Percentiles rank a stretch among this genome's conserved stretches.
Evolutionary conservation across 2,329 filamentous ascomycete species (phyloP).

Genomic region (Geoglossum cookeanum): DNA sequence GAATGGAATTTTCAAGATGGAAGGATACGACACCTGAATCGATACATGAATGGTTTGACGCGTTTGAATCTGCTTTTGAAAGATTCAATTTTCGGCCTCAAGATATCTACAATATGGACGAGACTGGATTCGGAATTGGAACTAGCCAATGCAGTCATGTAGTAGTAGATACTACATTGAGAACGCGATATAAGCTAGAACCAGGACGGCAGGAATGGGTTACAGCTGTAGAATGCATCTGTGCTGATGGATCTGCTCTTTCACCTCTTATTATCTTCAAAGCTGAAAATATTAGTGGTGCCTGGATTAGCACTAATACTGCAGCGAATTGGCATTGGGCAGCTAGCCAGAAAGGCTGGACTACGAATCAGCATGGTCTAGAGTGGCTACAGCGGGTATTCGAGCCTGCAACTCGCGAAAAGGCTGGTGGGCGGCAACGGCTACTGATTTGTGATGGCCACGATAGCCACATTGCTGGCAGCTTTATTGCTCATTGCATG

Average conservation of each 20-base stretch:
- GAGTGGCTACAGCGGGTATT: not conserved
- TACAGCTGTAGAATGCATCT: not conserved
- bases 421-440: not conserved
- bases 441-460: no score
- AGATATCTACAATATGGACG: not conserved
- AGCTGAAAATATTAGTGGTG: not conserved
- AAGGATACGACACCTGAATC: not conserved
- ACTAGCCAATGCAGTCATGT: not conserved
- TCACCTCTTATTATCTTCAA: not conserved
- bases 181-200: not conserved
- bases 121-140: not conserved
- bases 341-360: not conserved
- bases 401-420: not conserved
- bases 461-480: no score
- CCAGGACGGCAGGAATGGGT: slow-evolving; percentile 2
- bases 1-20: not conserved
- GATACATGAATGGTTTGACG: not conserved
- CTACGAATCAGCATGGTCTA: not conserved
- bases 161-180: not conserved
- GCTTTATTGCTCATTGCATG: no score
- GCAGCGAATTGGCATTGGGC: not conserved
- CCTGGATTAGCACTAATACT: no score
- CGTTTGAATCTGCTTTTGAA: not conserved
- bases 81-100: not conserved
- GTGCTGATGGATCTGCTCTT: not conserved